phyloP scores from a whole-genome alignment of 2,329 filamentous ascomycete species.

The Microdochium bolleyi region DNA sequence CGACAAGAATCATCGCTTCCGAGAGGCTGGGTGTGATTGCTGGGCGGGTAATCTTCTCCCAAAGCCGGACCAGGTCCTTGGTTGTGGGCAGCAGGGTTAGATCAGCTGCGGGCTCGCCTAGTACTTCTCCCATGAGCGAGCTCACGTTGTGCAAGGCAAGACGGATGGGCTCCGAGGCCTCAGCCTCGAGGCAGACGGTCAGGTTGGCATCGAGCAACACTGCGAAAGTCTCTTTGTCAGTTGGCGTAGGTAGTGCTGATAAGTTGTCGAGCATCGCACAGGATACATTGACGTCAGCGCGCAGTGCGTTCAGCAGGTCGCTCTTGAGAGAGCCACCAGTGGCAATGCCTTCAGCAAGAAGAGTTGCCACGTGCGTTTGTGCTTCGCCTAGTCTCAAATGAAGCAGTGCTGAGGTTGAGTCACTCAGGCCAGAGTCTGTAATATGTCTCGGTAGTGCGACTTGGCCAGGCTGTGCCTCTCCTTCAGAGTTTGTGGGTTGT shows the following conservation, averaged over 20 bases:
- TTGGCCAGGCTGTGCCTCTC: neutral
- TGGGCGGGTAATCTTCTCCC: constrained; percentile 24
- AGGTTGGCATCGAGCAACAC: constrained; percentile 34
- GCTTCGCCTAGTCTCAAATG: constrained; percentile 1
- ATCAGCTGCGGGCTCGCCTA: constrained; percentile 3
- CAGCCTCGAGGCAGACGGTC: constrained; percentile 26
- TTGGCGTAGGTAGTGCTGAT: constrained; percentile 14
- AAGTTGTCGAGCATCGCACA: constrained; percentile 31
- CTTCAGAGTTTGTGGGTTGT: neutral
- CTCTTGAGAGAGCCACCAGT: constrained; percentile 12
- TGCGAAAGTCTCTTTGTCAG: constrained; percentile 12
- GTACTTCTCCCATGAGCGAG: neutral
- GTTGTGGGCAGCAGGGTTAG: constrained; percentile 20
- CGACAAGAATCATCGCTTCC: constrained; percentile 39
- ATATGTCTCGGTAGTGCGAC: neutral
- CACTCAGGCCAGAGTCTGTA: neutral
- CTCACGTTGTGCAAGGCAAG: constrained; percentile 38
- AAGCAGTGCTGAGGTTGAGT: neutral
- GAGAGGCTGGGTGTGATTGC: constrained; percentile 36
- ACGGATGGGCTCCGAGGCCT: constrained; percentile 35
- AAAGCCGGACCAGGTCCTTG: constrained; percentile 28
- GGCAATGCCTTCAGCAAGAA: neutral
- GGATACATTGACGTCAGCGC: constrained; percentile 29
- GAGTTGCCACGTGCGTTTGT: neutral
- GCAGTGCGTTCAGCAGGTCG: constrained; percentile 27